Evolutionary conservation across 495 filamentous ascomycete genomes (phyloP).

Genomic region (Hypoxylon cercidicola): DNA sequence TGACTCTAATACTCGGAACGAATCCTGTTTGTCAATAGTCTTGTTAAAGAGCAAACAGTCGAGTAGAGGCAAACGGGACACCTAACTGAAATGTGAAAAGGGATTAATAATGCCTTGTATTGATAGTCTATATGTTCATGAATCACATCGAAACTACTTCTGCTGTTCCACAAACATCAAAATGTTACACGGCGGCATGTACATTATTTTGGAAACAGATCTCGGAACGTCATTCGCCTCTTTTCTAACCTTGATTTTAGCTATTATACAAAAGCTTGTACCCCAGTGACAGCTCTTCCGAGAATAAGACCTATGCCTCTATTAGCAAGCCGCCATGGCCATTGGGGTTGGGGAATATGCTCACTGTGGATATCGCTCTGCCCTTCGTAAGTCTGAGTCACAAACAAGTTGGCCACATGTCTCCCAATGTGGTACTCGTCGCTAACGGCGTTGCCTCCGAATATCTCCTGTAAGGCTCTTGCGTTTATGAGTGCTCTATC

Average conservation of each 20-base stretch:
- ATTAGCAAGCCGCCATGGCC: constrained; percentile 31
- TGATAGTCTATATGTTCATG: neutral
- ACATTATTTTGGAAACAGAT: neutral
- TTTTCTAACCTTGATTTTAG: neutral
- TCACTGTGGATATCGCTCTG: constrained; percentile 96
- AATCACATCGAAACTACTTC: neutral
- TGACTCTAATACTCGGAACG: too few species aligned
- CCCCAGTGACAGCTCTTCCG: constrained; percentile 69
- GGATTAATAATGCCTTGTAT: too few species aligned
- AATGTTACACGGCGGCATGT: neutral
- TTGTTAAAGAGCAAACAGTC: too few species aligned
- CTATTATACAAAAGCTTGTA: constrained; percentile 66
- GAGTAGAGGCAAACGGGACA: too few species aligned
- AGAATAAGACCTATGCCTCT: constrained; percentile 63
- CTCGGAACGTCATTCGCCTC: neutral
- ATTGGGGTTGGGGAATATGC: constrained; percentile 47
- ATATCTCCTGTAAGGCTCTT: constrained; percentile 87
- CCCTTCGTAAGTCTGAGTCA: constrained; percentile 97
- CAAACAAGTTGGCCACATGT: constrained; percentile 96
- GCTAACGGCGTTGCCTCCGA: constrained; percentile 95
- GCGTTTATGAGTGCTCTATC: constrained; percentile 86
- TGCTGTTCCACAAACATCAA: neutral
- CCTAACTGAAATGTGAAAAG: too few species aligned
- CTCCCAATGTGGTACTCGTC: constrained; percentile 96
- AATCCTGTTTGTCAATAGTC: too few species aligned